Evolutionary conservation across 192 early-diverging fungal genomes (phyloP), one percentile per base, ranked within the genome.

Genomic region (Geranomyces variabilis): DNA sequence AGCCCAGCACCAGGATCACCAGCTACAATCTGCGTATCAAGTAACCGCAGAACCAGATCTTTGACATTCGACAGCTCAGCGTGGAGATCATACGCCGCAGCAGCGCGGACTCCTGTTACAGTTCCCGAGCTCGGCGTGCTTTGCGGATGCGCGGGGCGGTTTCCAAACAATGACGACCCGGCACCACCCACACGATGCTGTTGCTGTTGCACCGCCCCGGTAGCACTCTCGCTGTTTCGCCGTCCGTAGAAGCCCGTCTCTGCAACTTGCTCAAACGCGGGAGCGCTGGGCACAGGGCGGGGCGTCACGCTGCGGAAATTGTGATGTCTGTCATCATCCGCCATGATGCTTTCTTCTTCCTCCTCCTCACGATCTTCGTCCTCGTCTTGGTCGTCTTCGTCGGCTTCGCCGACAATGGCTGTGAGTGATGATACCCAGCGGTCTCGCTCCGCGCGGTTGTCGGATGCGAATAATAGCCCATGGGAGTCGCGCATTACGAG

Each of bases 1-100:
- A 60, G 28, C 58, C 28, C 28, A 26, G 22, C 58, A 17, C 51
- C 51, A 53, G 51, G n/a, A 17, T 53, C 51, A n/a, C n/a, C 51
- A 3, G n/a, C 51, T 7, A 53, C 24, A 33, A 60, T 33, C 58
- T 68, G 47, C 0, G 31, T n/a, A 36, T 68, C 66, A n/a, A 68
- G 34, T 7, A 68, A 24, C 28, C 36, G 55, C n/a, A 68, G 0
- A 1, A 68, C n/a, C 28, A 68, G 30, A 34, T 68, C 66, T 55
- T 68, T 68, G 8, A 68, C 33, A 31, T 51, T 28, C 24, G 53
- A 22, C 24, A 68, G 47, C 51, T 68, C 66, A n/a, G 66, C 31
- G 9, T 56, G 66, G 12, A 68, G 55, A 36, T 55, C 36, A 3
- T 3, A 10, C 36, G 36, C 36, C 3, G 36, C 36, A 41, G 36